Conservation (phyloP, 2,329 filamentous ascomycete species). For the Aspergillus fijiensis region DNA sequence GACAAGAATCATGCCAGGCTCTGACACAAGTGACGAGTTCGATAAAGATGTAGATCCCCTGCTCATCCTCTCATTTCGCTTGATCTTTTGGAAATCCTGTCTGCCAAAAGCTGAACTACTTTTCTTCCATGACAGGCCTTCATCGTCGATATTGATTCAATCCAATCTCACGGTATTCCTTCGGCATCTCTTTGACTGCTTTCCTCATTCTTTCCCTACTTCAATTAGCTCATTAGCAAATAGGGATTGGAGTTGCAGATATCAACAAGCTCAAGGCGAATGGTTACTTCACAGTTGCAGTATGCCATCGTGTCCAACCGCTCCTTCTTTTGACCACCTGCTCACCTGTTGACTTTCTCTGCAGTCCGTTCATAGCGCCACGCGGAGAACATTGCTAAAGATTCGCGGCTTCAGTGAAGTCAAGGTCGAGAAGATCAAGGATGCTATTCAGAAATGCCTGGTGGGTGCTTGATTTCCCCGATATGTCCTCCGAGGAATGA, state of each 20-base stretch:
- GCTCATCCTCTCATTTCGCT: not conserved
- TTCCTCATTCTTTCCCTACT: not conserved
- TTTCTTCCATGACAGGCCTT: conserved; percentile 45
- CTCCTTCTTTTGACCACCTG: conserved; percentile 18
- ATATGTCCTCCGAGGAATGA: not conserved
- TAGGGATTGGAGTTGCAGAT: conserved; percentile 63
- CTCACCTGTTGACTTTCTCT: not conserved
- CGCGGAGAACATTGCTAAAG: conserved; percentile 60
- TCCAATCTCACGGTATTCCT: conserved; percentile 61
- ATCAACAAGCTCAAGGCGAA: conserved; percentile 65
- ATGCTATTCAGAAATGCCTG: conserved; percentile 62
- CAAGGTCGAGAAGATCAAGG: conserved; percentile 70
- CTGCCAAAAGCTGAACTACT: not conserved
- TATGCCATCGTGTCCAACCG: conserved; percentile 28
- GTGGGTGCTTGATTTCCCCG: conserved; percentile 36
- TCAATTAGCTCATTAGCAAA: not conserved
- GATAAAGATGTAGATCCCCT: conserved; percentile 47
- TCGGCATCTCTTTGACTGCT: not conserved
- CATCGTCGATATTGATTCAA: conserved; percentile 66
- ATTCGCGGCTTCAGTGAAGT: conserved; percentile 70
- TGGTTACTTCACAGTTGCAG: conserved; percentile 63
- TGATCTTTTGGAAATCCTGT: not conserved
- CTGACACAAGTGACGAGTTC: conserved; percentile 54
- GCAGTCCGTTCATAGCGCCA: conserved; percentile 61
- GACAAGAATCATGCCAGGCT: conserved; percentile 51